Conservation (phyloP, 805 yeast genomes). For the Lipomyces spencermartinsiae region DNA sequence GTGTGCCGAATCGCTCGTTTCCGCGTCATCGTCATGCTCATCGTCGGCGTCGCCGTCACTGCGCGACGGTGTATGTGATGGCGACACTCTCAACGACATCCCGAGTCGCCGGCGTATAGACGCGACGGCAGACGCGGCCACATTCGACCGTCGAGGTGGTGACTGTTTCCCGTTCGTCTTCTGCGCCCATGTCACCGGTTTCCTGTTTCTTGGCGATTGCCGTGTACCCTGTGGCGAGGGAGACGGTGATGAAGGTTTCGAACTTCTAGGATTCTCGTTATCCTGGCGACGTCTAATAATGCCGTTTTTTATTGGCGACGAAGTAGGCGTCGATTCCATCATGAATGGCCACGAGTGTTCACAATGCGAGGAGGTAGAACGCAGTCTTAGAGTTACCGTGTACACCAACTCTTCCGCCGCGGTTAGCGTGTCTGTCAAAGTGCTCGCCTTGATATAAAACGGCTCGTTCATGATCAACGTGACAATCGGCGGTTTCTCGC, state of each 20-base stretch:
- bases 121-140: conserved; percentile 6
- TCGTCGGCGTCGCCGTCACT: conserved; percentile 27
- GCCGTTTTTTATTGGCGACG: neutral
- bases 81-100: neutral
- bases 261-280: neutral
- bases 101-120: conserved; percentile 1
- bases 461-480: conserved; percentile 33
- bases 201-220: conserved; percentile 18
- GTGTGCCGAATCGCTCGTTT: neutral
- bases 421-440: conserved; percentile 23
- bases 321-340: conserved; percentile 14
- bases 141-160: neutral
- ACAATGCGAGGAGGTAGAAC: conserved; percentile 20
- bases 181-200: conserved; percentile 6
- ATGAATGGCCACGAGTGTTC: conserved; percentile 31
- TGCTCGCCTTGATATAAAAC: conserved; percentile 30
- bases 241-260: conserved; percentile 8
- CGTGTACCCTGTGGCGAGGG: conserved; percentile 22
- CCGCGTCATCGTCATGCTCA: conserved; percentile 21
- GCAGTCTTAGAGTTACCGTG: conserved; percentile 11
- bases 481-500: conserved; percentile 6
- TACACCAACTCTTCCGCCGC: conserved; percentile 10
- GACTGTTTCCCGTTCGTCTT: conserved; percentile 3
- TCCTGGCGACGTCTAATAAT: conserved; percentile 1
- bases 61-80: neutral